These are phyloP conservation scores for Pleurozium schreberi DNA, from an alignment of 225 moss, liverwort and hornwort species.

Conservation along the genomic window DNA sequence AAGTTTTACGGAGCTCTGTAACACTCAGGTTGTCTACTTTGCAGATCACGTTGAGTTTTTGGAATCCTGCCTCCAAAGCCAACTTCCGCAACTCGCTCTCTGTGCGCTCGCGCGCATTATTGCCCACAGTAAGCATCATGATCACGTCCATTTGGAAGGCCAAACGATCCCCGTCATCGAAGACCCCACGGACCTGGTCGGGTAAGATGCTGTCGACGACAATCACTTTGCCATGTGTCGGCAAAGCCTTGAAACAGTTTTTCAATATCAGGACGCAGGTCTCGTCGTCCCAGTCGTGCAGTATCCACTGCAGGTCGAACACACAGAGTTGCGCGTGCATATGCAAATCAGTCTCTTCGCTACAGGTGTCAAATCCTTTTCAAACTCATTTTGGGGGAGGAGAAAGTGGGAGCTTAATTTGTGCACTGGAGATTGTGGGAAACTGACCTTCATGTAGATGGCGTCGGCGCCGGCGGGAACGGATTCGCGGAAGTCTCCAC, in stretches of 20 bases:
- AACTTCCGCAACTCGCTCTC: not conserved
- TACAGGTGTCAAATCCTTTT: not conserved
- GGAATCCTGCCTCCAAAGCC: not conserved
- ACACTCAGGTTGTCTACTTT: not conserved
- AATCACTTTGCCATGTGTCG: not conserved
- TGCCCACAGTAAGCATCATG: not conserved
- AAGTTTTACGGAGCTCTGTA: not conserved
- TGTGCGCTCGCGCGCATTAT: not conserved
- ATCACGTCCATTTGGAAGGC: not conserved
- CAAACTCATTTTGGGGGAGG: not conserved
- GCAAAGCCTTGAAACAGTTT: not conserved
- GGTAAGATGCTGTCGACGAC: not conserved
- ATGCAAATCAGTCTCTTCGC: not conserved
- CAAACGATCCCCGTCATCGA: not conserved
- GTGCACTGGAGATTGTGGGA: not conserved
- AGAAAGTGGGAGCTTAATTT: not conserved
- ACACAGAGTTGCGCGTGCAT: not conserved
- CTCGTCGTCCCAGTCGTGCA: not conserved
- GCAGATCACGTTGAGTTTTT: not conserved
- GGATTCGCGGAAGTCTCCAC: not conserved
- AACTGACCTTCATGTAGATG: not conserved
- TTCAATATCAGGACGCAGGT: not conserved
- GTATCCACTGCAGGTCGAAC: not conserved
- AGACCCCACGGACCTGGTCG: not conserved
- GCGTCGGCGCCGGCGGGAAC: not conserved